Conservation (phyloP, 805 yeast genomes). For the Candida arabinofermentans region DNA sequence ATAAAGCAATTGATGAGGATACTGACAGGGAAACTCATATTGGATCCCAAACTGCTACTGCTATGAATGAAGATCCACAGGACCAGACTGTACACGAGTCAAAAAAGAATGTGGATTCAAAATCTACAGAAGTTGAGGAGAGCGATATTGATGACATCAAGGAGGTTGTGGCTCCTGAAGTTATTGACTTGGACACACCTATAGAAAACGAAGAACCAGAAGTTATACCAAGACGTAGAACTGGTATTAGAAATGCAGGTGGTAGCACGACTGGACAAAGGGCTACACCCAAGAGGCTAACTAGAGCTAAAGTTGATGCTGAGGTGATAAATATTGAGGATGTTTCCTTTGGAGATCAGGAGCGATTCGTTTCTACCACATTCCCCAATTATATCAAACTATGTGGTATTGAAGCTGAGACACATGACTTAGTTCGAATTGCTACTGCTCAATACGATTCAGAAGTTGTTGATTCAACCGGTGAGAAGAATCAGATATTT, state of each 20-base stretch:
- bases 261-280: slow-evolving; percentile 14
- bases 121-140: too few species aligned
- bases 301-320: slow-evolving; percentile 18
- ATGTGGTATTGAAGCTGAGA: slow-evolving; percentile 35
- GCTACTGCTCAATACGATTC: slow-evolving; percentile 34
- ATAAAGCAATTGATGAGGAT: too few species aligned
- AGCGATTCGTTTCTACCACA: slow-evolving; percentile 16
- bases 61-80: too few species aligned
- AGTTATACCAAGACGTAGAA: background rate
- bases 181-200: background rate
- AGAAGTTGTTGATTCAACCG: background rate
- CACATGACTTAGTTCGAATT: slow-evolving; percentile 38
- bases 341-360: slow-evolving; percentile 12
- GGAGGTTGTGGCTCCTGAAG: too few species aligned
- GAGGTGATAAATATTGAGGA: slow-evolving; percentile 11
- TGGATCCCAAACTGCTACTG: too few species aligned
- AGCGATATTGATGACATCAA: too few species aligned
- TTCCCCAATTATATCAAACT: slow-evolving; percentile 15
- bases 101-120: too few species aligned
- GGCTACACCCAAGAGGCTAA: slow-evolving; percentile 16
- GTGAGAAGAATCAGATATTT: background rate
- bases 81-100: too few species aligned
- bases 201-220: background rate
- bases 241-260: background rate
- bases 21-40: too few species aligned